Evolutionary conservation across 176 grass and related monocot species (phyloP), one percentile per base, ranked within the genome.

Genomic region (Rhynchospora breviuscula): DNA sequence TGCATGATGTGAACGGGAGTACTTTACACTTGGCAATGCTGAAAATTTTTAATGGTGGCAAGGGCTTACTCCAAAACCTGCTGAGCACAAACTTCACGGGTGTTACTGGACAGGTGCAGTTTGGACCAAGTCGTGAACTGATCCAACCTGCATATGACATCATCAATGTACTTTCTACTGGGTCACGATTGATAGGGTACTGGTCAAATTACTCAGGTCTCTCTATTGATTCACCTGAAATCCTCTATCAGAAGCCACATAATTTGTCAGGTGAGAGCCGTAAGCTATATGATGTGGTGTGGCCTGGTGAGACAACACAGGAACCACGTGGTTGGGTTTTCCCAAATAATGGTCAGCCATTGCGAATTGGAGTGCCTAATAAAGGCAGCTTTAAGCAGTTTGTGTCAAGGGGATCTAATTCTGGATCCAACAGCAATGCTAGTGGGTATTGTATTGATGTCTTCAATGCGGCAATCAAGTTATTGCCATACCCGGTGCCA

Each of bases 121-220:
- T 97, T 86, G 71, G 74, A 56, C 84, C 94, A 54, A 87, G 88
- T 45, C 82, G 81, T 53, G 84, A 93, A 71, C 87, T 93, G 61
- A 85, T 97, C 26, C 83, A 4, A 10, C 91, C 94, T 1, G 89
- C 91, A 0, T 97, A 97, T 85, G 94, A 97, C 63, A 91, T 97
- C 78, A 80, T 91, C 78, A 97, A 97, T 62, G 10, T 89, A 56
- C 78, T 35, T 84, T 84, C 78, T 52, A 79, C 94, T 66, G 85
- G 70, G 17, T 63, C 69, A 54, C 87, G 64, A 35, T 79, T 91
- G 85, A 85, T 97, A 65, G 94, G 94, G 15, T 90, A 97, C 82
- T 97, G 89, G 94, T 91, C 91, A 63, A 97, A 97, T 79, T 86
- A 91, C 46, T 93, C 89, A 35, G 85, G 91, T 29, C 87, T 97